Base-by-base conservation (phyloP, 768 basidiomycete species). In the Mycena galopus region DNA sequence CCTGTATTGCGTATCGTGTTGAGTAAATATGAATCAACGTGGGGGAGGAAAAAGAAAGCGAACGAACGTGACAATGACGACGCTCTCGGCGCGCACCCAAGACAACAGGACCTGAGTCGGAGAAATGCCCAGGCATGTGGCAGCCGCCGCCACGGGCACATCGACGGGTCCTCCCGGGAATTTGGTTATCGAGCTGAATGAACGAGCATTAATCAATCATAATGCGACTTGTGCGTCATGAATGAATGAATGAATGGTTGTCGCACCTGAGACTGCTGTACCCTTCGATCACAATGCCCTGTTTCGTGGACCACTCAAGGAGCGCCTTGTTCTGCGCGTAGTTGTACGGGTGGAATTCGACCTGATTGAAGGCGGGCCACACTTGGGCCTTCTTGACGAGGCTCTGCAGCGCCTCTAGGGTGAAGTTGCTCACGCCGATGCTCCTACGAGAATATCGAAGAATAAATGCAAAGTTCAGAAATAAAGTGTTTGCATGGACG, bases 341-440 rank as follows among this genome's bases (percentile, higher is more conserved):
- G 73, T 88, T 88, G 78, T 90, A 90, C 5, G 89, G 88, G 74
- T 88, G 85, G 65, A 89, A 79, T 23, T 76, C 71, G 42, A 89
- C 86, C 85, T 88, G 72, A 39, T 70, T 72, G 50, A 74, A 69
- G 1, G 72, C 85, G 0, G 87, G 85, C 63, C 79, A 81, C 69
- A 84, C 79, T 66, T 79, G 86, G 80, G 79, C 55, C 79, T 71
- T 71, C 80, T 85, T 30, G 83, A 83, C 35, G 82, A 86, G 71
- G 86, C 73, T 69, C 88, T 86, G 74, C 82, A 79, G 71, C 86
- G 74, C 56, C 82, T 65, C 44, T 1, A 74, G 53, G 37, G 64
- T 51, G 67, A 73, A 76, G 39, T 92, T 92, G 86, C 87, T 88
- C 32, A 92, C 84, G 51, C 91, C 91, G 51, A 92, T 92, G 73